phyloP scores from a whole-genome alignment of 306 rosid species.

The Parietaria judaica region DNA sequence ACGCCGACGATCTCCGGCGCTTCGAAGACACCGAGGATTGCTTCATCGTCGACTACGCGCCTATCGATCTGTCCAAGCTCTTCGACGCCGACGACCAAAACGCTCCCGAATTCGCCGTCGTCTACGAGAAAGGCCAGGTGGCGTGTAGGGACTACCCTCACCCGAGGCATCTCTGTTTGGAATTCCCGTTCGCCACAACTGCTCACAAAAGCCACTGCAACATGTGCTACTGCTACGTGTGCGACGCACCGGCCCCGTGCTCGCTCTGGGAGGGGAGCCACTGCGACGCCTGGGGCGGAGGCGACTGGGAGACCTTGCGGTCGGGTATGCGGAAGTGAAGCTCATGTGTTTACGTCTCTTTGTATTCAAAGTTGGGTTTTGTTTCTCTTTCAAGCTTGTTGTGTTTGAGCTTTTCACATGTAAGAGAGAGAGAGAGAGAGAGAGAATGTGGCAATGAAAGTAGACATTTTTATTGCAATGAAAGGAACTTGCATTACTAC shows the following conservation, averaged over 20 bases:
- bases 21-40: conserved; percentile 57
- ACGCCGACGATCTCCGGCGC: conserved; percentile 29
- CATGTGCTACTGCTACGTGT: conserved; percentile 63
- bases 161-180: conserved; percentile 53
- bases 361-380: too few relatives aligned
- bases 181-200: conserved; percentile 44
- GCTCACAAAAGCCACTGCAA: conserved; percentile 42
- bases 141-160: conserved; percentile 76
- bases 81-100: conserved; percentile 1
- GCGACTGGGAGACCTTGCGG: conserved; percentile 13
- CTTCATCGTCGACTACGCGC: conserved; percentile 54
- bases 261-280: conserved; percentile 22
- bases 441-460: too few relatives aligned
- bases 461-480: too few relatives aligned
- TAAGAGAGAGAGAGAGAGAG: too few relatives aligned
- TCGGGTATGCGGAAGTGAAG: too few relatives aligned
- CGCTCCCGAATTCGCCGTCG: conserved; percentile 25
- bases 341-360: too few relatives aligned
- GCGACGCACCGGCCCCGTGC: conserved; percentile 30
- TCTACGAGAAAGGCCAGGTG: conserved; percentile 66
- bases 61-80: conserved; percentile 15
- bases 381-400: too few relatives aligned
- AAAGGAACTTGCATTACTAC: too few relatives aligned
- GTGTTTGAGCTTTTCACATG: too few relatives aligned
- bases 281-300: conserved; percentile 23